A percentile compares a stretch with the other conserved stretches of the same genome.
phyloP scores from a whole-genome alignment of 768 basidiomycete genomes.

The Lactarius tabidus region DNA sequence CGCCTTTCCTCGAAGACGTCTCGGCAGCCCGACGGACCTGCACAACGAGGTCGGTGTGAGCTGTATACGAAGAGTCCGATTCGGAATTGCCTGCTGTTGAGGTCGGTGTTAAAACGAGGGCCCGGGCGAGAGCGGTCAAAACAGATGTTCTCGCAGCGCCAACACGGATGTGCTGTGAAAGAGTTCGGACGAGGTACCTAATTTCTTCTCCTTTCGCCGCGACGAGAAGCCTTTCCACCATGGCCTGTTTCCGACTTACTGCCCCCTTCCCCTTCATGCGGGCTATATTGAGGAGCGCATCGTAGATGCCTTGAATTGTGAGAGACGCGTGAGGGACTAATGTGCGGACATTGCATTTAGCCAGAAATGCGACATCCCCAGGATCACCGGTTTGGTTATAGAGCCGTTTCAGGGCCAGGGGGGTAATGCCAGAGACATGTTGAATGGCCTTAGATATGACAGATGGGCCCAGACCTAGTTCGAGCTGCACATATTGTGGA shows the following conservation, averaged over 20 bases:
- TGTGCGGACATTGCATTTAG: constrained; percentile 72
- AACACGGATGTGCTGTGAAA: constrained; percentile 75
- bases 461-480: constrained; percentile 66
- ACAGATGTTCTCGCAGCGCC: constrained; percentile 86
- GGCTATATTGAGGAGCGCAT: constrained; percentile 63
- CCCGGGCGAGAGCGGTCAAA: constrained; percentile 73
- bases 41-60: constrained; percentile 33
- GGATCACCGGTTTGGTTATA: constrained; percentile 71
- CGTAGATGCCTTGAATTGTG: constrained; percentile 60
- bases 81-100: constrained; percentile 27
- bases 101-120: constrained; percentile 60
- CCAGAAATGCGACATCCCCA: constrained; percentile 85
- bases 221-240: constrained; percentile 79
- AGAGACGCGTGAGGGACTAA: constrained; percentile 69
- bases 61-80: constrained; percentile 32
- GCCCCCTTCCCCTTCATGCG: constrained; percentile 70
- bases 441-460: constrained; percentile 68
- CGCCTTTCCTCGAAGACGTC: constrained; percentile 32
- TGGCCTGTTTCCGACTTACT: constrained; percentile 66
- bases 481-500: constrained; percentile 67
- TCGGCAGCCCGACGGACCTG: constrained; percentile 28
- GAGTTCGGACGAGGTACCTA: constrained; percentile 73
- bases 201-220: constrained; percentile 83
- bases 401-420: constrained; percentile 53
- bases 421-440: constrained; percentile 62